Conservation (phyloP, 192 early-diverging fungal genomes). For the Ambispora gerdemannii region DNA sequence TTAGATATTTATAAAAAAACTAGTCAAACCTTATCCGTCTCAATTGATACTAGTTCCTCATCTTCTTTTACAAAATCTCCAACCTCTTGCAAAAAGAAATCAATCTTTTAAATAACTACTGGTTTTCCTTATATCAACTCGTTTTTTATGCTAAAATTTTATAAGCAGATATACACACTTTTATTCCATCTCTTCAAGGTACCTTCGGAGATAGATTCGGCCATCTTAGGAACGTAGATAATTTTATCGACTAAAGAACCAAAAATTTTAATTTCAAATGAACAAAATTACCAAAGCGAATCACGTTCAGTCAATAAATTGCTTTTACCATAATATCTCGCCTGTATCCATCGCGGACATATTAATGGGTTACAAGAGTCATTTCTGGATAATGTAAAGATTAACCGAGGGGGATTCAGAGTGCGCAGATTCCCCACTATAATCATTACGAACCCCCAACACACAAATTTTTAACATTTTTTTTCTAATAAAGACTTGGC, state of each 20-base stretch:
- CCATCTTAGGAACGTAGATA: slow-evolving; percentile 94
- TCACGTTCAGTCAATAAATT: background rate
- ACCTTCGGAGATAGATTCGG: slow-evolving; percentile 97
- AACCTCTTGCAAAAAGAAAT: slow-evolving; percentile 57
- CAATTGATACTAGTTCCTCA: slow-evolving; percentile 95
- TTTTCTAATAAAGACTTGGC: too few relatives aligned
- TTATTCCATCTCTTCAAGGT: slow-evolving; percentile 95
- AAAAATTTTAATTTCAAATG: background rate
- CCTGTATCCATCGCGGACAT: background rate
- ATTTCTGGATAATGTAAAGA: background rate
- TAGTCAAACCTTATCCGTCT: slow-evolving; percentile 91
- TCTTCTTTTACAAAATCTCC: slow-evolving; percentile 94
- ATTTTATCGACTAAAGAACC: slow-evolving; percentile 65
- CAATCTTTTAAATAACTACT: background rate
- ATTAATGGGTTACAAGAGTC: background rate
- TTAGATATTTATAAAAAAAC: background rate
- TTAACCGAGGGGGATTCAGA: background rate
- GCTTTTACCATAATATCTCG: background rate
- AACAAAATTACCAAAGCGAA: background rate
- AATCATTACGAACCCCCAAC: background rate
- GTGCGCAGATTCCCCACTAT: background rate
- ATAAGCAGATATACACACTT: slow-evolving; percentile 50
- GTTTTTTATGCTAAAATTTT: background rate
- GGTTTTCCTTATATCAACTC: background rate
- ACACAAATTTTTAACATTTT: too few relatives aligned